Base-by-base conservation (phyloP, 768 basidiomycete species). In the Boletus rubescentipes region DNA sequence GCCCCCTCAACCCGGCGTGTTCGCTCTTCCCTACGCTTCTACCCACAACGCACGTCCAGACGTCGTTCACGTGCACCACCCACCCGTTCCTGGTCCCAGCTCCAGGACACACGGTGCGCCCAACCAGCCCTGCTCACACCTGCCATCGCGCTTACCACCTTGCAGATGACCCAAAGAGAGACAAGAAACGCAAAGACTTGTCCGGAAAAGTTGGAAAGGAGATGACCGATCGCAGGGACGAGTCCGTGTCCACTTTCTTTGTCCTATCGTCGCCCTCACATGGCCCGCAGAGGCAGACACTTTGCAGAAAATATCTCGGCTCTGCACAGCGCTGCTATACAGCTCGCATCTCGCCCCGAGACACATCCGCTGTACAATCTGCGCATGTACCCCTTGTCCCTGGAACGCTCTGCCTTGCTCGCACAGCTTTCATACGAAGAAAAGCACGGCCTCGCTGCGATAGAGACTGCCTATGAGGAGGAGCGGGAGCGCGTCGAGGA, bases 401-500 rank as follows among this genome's bases (percentile, higher is more conserved):
- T 92, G 36, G 88, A 91, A 66, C 88, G 91, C 46, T 85, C 89
- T 2, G 87, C 91, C 4, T 65, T 85, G 38, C 80, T 91, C 32
- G 77, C 85, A 0, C 84, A 88, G 65, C 72, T 84, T 12, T 80
- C 80, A 36, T 73, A 79, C 32, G 86, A 90, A 63, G 88, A 91
- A 71, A 79, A 81, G 60, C 81, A 86, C 58, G 75, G 81, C n/a
- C 70, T 85, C 18, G 84, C 87, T 1, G 79, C 80, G 59, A 83
- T 84, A 18, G 80, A 86, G 64, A 80, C 77, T 12, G 85, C 88
- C 9, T 91, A 87, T 56, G 82, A 87, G 18, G 89, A 92, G 60
- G 91, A 93, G 65, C 79, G 85, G 36, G 83, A 85, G 60, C 75
- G 82, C 43, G 89, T 93, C 5, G 91, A 93, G 62, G 89, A 90